phyloP scores from a whole-genome alignment of 805 yeast genomes.

The Candida qinlingensis region DNA sequence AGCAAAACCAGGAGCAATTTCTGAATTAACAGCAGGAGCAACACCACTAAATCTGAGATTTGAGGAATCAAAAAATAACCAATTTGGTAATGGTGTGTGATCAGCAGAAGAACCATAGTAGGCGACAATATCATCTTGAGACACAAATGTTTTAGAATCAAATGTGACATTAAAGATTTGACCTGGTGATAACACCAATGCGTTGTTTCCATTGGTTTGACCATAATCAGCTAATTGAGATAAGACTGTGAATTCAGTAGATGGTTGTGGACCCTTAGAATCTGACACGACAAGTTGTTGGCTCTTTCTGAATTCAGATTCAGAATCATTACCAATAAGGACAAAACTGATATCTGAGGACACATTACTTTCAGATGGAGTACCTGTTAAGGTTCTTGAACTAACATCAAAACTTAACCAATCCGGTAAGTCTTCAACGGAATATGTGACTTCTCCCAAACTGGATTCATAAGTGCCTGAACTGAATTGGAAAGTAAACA shows the following conservation, averaged over 20 bases:
- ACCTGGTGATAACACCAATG: conserved; percentile 70
- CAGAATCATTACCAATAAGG: conserved; percentile 63
- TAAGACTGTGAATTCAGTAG: conserved; percentile 38
- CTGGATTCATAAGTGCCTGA: conserved; percentile 58
- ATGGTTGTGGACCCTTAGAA: conserved; percentile 48
- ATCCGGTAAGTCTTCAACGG: conserved; percentile 54
- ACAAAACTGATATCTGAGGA: conserved; percentile 43
- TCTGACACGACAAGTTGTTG: conserved; percentile 59
- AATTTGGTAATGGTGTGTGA: conserved; percentile 84
- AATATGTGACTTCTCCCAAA: conserved; percentile 44
- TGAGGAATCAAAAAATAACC: conserved; percentile 68
- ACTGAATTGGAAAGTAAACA: conserved; percentile 62
- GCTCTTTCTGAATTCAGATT: conserved; percentile 35
- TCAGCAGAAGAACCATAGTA: conserved; percentile 80
- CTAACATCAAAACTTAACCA: conserved; percentile 74
- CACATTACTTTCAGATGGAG: conserved; percentile 45
- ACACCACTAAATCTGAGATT: conserved; percentile 73
- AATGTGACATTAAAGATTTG: conserved; percentile 61
- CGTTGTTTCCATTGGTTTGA: conserved; percentile 68
- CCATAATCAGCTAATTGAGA: conserved; percentile 61
- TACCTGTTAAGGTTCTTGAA: conserved; percentile 63
- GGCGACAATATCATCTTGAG: conserved; percentile 47
- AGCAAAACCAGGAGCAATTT: conserved; percentile 78
- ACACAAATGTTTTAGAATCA: conserved; percentile 53
- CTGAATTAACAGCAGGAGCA: conserved; percentile 81